Percentiles rank a stretch among this genome's conserved stretches.
Conservation (phyloP, 495 filamentous ascomycete genomes). For the Penicillium chermesinum region DNA sequence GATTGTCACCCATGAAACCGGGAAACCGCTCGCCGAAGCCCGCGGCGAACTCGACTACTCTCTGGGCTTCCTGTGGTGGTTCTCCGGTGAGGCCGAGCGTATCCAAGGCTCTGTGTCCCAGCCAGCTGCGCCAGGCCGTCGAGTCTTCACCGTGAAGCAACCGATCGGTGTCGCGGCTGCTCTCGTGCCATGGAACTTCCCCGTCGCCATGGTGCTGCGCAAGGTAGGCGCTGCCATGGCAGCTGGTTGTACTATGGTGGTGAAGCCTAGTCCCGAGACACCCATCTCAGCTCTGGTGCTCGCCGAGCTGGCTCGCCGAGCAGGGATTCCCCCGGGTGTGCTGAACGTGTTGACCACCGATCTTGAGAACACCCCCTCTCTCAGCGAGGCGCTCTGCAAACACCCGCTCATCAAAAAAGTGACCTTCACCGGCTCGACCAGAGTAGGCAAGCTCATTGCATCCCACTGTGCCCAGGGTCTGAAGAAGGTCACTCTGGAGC, state of each 20-base stretch:
- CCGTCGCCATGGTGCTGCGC: slow-evolving; percentile 60
- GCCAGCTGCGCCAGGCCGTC: slow-evolving; percentile 52
- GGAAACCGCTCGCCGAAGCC: slow-evolving; percentile 58
- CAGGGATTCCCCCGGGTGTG: slow-evolving; percentile 52
- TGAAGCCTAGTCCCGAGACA: slow-evolving; percentile 58
- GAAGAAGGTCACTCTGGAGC: slow-evolving; percentile 68
- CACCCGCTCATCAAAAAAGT: slow-evolving; percentile 64
- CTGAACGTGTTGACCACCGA: slow-evolving; percentile 53
- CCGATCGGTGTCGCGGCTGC: slow-evolving; percentile 61
- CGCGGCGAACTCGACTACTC: slow-evolving; percentile 58
- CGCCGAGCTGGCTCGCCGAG: slow-evolving; percentile 48
- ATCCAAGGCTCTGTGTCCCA: slow-evolving; percentile 56
- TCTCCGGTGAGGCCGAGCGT: slow-evolving; percentile 64
- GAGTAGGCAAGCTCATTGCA: slow-evolving; percentile 60
- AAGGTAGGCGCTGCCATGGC: slow-evolving; percentile 67
- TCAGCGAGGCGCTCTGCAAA: slow-evolving; percentile 61
- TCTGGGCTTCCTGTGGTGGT: slow-evolving; percentile 59
- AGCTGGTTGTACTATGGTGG: slow-evolving; percentile 65
- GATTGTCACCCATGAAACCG: slow-evolving; percentile 58
- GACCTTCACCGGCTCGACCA: slow-evolving; percentile 66
- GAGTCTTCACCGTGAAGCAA: slow-evolving; percentile 67
- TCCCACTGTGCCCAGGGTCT: slow-evolving; percentile 54
- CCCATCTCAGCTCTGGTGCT: slow-evolving; percentile 50
- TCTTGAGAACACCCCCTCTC: slow-evolving; percentile 56
- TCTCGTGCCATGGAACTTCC: slow-evolving; percentile 63